phyloP scores from a whole-genome alignment of 192 early-diverging fungal species.

The Chytriomyces sp. region DNA sequence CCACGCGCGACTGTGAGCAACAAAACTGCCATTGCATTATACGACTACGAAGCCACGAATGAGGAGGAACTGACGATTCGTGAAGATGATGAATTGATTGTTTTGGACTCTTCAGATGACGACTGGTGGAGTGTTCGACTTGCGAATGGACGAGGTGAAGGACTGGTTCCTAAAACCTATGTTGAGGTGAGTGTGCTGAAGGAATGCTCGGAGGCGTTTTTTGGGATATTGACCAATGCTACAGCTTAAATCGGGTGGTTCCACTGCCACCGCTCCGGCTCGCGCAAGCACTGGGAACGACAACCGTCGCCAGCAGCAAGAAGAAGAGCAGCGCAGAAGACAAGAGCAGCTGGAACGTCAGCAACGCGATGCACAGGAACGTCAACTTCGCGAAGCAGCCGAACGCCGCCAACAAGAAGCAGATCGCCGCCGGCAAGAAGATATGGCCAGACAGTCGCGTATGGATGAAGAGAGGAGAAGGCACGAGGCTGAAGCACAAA shows the following conservation, averaged over 20 bases:
- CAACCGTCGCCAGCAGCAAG: slow-evolving; percentile 33
- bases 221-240: no score
- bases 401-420: slow-evolving; percentile 43
- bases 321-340: slow-evolving; percentile 18
- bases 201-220: no score
- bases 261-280: not conserved
- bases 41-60: slow-evolving; percentile 84
- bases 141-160: slow-evolving; percentile 69
- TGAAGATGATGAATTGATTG: slow-evolving; percentile 87
- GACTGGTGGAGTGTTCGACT: slow-evolving; percentile 91
- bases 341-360: slow-evolving; percentile 15
- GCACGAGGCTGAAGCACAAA: slow-evolving; percentile 13
- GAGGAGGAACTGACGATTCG: slow-evolving; percentile 84
- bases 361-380: slow-evolving; percentile 23
- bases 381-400: slow-evolving; percentile 43
- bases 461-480: slow-evolving; percentile 36
- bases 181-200: slow-evolving; percentile 61
- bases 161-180: slow-evolving; percentile 90
- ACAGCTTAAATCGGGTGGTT: not conserved
- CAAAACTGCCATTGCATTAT: slow-evolving; percentile 75
- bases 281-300: slow-evolving; percentile 26
- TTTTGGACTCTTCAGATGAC: slow-evolving; percentile 84
- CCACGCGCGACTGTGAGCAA: slow-evolving; percentile 5
- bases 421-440: slow-evolving; percentile 22
- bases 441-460: slow-evolving; percentile 21